A percentile compares a stretch with the other conserved stretches of the same genome.
These are phyloP conservation scores for Boletus reticuloceps DNA, from an alignment of 768 basidiomycete genomes.

Conservation along the genomic window DNA sequence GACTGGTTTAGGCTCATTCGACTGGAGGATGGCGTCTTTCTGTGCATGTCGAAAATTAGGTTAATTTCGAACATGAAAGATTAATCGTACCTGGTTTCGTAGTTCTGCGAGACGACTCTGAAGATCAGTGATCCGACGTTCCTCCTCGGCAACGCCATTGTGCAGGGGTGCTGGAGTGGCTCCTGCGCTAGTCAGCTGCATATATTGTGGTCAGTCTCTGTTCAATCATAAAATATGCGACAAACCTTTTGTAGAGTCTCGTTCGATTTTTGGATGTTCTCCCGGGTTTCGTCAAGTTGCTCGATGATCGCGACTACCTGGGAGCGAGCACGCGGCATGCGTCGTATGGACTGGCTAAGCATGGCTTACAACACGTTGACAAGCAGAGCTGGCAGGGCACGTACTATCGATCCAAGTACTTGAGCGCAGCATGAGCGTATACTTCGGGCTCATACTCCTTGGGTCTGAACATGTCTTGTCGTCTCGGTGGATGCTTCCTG, in stretches of 20 bases:
- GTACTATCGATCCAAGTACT: constrained; percentile 76
- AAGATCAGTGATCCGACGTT: constrained; percentile 41
- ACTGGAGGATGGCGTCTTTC: constrained; percentile 29
- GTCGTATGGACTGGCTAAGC: constrained; percentile 43
- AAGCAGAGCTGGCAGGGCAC: constrained; percentile 25
- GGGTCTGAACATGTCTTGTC: constrained; percentile 33
- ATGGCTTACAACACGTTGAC: constrained; percentile 30
- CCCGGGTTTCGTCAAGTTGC: constrained; percentile 36
- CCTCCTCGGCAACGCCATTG: constrained; percentile 37
- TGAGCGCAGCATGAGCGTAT: constrained; percentile 72
- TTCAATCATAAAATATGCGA: constrained; percentile 6
- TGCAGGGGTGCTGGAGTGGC: constrained; percentile 19
- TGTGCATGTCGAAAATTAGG: constrained; percentile 5
- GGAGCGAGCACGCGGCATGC: constrained; percentile 49
- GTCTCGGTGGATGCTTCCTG: constrained; percentile 41
- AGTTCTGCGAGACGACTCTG: constrained; percentile 42
- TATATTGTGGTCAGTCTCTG: neutral
- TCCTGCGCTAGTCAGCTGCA: constrained; percentile 17
- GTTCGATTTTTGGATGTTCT: constrained; percentile 35
- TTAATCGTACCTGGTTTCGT: constrained; percentile 35
- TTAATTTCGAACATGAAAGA: neutral
- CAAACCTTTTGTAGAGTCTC: constrained; percentile 41
- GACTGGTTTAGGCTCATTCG: constrained; percentile 14
- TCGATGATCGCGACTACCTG: constrained; percentile 38
- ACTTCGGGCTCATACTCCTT: constrained; percentile 66